phyloP scores from a whole-genome alignment of 441 rosid genomes.

The Iberis amara region DNA sequence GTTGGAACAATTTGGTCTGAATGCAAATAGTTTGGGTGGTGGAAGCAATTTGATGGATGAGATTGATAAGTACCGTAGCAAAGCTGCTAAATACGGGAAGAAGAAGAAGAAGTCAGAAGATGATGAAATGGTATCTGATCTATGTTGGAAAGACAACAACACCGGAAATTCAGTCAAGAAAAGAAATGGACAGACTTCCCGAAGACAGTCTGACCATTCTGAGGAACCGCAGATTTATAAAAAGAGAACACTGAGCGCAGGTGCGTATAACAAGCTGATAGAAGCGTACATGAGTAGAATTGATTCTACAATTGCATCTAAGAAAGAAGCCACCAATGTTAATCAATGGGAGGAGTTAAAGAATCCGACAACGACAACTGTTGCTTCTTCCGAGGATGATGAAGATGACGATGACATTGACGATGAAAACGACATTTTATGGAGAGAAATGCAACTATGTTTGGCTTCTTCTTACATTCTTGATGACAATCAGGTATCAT shows the following conservation, averaged over 20 bases:
- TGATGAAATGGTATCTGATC: slow-evolving; percentile 43
- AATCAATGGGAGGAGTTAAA: slow-evolving; percentile 67
- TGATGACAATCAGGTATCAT: slow-evolving; percentile 66
- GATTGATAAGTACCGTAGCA: slow-evolving; percentile 31
- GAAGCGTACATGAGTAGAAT: slow-evolving; percentile 69
- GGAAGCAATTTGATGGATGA: slow-evolving; percentile 21
- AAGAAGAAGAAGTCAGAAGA: slow-evolving; percentile 25
- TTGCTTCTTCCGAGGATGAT: slow-evolving; percentile 35
- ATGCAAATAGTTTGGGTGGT: slow-evolving; percentile 24
- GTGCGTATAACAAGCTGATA: slow-evolving; percentile 71
- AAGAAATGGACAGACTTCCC: slow-evolving; percentile 32
- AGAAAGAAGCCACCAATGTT: slow-evolving; percentile 41
- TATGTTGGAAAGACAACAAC: slow-evolving; percentile 32
- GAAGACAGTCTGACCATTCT: slow-evolving; percentile 18
- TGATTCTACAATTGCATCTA: slow-evolving; percentile 44
- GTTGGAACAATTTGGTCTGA: slow-evolving; percentile 33
- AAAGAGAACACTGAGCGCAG: slow-evolving; percentile 51
- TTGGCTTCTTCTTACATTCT: slow-evolving; percentile 72
- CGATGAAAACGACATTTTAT: slow-evolving; percentile 66
- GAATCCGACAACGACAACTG: slow-evolving; percentile 33
- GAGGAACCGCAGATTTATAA: slow-evolving; percentile 37
- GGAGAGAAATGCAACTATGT: slow-evolving; percentile 86
- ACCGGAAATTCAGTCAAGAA: slow-evolving; percentile 24
- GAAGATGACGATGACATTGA: slow-evolving; percentile 49
- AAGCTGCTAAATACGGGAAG: slow-evolving; percentile 31